Evolutionary conservation across 177 flowering plant species (phyloP).

Genomic region (Vitis hybrid): DNA sequence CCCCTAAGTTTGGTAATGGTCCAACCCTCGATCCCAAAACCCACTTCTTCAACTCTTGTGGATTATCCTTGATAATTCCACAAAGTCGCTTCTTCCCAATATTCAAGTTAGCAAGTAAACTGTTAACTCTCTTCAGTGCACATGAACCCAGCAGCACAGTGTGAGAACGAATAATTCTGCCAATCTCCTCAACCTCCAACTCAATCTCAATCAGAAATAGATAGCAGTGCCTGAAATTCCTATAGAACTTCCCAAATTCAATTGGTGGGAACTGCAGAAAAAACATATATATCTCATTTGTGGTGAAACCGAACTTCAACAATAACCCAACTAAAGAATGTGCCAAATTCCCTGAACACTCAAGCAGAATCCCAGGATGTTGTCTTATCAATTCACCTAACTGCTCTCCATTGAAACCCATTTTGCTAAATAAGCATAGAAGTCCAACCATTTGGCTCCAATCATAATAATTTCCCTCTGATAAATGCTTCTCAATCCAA

Average conservation of each 20-base stretch:
- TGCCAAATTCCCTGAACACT: slow-evolving; percentile 41
- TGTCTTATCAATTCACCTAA: slow-evolving; percentile 28
- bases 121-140: slow-evolving; percentile 39
- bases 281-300: slow-evolving; percentile 23
- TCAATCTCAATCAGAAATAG: slow-evolving; percentile 43
- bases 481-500: slow-evolving; percentile 44
- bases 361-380: slow-evolving; percentile 47
- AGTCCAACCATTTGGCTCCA: slow-evolving; percentile 49
- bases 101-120: slow-evolving; percentile 32
- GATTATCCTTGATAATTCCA: slow-evolving; percentile 44
- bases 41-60: slow-evolving; percentile 48
- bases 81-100: slow-evolving; percentile 43
- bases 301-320: slow-evolving; percentile 43
- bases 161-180: slow-evolving; percentile 37
- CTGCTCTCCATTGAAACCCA: slow-evolving; percentile 38
- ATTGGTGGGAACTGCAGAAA: slow-evolving; percentile 45
- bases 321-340: slow-evolving; percentile 38
- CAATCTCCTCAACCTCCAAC: slow-evolving; percentile 45
- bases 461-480: slow-evolving; percentile 30
- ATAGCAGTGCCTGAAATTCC: slow-evolving; percentile 40
- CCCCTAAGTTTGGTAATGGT: slow-evolving; percentile 23
- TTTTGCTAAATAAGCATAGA: slow-evolving; percentile 31
- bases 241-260: slow-evolving; percentile 30
- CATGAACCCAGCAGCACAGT: slow-evolving; percentile 43
- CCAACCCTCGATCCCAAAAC: slow-evolving; percentile 34